phyloP scores from a whole-genome alignment of 768 basidiomycete genomes.

The Pleurotus salmoneostramineus region DNA sequence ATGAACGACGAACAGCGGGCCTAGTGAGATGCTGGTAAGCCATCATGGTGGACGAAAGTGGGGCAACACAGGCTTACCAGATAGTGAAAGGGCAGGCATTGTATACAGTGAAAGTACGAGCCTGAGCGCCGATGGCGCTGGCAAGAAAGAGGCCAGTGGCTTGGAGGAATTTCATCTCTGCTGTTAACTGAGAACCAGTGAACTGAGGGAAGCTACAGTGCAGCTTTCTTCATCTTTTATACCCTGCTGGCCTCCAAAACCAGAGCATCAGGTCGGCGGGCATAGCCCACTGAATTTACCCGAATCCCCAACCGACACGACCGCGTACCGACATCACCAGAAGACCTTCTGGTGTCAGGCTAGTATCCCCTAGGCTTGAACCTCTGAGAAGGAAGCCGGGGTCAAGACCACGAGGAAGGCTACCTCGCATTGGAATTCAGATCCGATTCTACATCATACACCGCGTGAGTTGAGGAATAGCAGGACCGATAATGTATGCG shows the following conservation, averaged over 20 bases:
- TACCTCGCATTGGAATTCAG: neutral
- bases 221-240: neutral
- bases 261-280: neutral
- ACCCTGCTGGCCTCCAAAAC: neutral
- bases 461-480: neutral
- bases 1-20: constrained; percentile 25
- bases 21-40: constrained; percentile 12
- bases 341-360: too few species aligned
- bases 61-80: constrained; percentile 25
- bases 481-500: neutral
- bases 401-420: neutral
- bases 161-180: constrained; percentile 24
- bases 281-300: neutral
- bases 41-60: neutral
- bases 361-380: neutral
- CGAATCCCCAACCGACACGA: neutral
- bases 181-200: neutral
- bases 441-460: neutral
- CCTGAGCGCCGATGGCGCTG: constrained; percentile 30
- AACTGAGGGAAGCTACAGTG: neutral
- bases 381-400: neutral
- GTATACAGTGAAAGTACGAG: constrained; percentile 55
- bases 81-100: constrained; percentile 54
- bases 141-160: constrained; percentile 20
- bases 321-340: neutral